Conservation (phyloP, 2,329 filamentous ascomycete species). For the Exserohilum rostratum region DNA sequence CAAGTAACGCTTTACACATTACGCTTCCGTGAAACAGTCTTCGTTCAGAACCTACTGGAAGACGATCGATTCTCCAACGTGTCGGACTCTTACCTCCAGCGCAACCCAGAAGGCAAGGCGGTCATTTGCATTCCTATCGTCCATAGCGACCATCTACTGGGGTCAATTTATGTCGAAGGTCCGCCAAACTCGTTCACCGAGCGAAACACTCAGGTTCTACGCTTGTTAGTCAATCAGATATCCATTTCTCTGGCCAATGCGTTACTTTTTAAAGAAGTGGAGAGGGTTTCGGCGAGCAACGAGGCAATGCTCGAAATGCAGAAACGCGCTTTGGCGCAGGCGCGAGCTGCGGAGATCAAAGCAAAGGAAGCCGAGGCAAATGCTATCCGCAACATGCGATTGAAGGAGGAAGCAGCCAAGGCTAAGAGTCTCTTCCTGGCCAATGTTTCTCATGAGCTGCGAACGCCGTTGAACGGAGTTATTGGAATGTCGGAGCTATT, state of each 20-base stretch:
- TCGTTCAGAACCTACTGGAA: slow-evolving; percentile 72
- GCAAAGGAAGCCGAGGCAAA: slow-evolving; percentile 78
- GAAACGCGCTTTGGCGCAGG: slow-evolving; percentile 73
- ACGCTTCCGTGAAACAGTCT: slow-evolving; percentile 76
- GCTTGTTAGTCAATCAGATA: slow-evolving; percentile 78
- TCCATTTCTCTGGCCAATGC: slow-evolving; percentile 69
- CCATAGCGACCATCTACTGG: slow-evolving; percentile 73
- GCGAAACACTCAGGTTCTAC: slow-evolving; percentile 61
- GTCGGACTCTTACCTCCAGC: slow-evolving; percentile 69
- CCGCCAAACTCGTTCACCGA: slow-evolving; percentile 78
- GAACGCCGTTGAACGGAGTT: slow-evolving; percentile 61
- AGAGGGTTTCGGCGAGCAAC: slow-evolving; percentile 79
- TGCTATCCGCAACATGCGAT: slow-evolving; percentile 77
- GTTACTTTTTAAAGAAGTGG: slow-evolving; percentile 69
- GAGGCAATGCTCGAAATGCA: slow-evolving; percentile 79
- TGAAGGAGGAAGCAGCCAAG: slow-evolving; percentile 82
- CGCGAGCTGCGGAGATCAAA: slow-evolving; percentile 74
- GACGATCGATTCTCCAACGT: slow-evolving; percentile 83
- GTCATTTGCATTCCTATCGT: slow-evolving; percentile 82
- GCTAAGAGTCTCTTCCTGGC: slow-evolving; percentile 78
- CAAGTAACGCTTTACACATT: slow-evolving; percentile 79
- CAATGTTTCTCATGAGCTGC: slow-evolving; percentile 64
- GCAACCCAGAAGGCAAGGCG: slow-evolving; percentile 72
- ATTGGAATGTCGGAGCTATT: slow-evolving; percentile 66
- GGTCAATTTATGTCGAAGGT: slow-evolving; percentile 79